Percentiles rank a stretch among this genome's conserved stretches.
Conservation (phyloP, 495 filamentous ascomycete genomes). For the Penicillium angulare region DNA sequence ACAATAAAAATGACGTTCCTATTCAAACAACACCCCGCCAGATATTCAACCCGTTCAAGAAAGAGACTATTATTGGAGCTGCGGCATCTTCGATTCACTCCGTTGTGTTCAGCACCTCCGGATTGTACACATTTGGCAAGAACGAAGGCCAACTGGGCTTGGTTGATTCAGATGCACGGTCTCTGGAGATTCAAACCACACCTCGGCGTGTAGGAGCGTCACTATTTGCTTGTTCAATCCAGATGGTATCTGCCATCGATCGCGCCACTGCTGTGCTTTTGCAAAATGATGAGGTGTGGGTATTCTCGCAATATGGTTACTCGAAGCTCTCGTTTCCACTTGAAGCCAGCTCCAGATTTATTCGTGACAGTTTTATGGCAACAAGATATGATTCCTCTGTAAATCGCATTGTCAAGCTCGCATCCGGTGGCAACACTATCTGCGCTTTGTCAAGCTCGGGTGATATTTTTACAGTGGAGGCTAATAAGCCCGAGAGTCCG, state of each 20-base stretch:
- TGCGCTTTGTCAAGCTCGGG: conserved; percentile 80
- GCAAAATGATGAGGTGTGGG: conserved; percentile 82
- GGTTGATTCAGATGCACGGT: conserved; percentile 90
- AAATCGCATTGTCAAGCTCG: conserved; percentile 71
- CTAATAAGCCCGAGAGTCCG: conserved; percentile 62
- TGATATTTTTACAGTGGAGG: conserved; percentile 77
- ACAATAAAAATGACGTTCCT: conserved; percentile 65
- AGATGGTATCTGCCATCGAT: conserved; percentile 83
- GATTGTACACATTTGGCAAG: conserved; percentile 92
- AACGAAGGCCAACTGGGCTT: conserved; percentile 94
- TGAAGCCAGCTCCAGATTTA: conserved; percentile 66
- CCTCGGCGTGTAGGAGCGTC: conserved; percentile 87
- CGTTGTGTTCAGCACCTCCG: conserved; percentile 76
- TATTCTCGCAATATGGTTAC: conserved; percentile 93
- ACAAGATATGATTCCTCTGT: conserved; percentile 63
- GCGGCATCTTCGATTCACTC: conserved; percentile 93
- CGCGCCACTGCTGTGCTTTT: conserved; percentile 83
- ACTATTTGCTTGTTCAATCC: conserved; percentile 74
- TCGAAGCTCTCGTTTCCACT: conserved; percentile 79
- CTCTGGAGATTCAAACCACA: conserved; percentile 73
- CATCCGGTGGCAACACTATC: conserved; percentile 83
- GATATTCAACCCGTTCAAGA: conserved; percentile 86
- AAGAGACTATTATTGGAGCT: conserved; percentile 75
- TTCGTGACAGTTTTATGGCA: conserved; percentile 62
- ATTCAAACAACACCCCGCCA: conserved; percentile 79